phyloP scores from a whole-genome alignment of 202 grass and related monocot genomes.

The Setaria viridis region DNA sequence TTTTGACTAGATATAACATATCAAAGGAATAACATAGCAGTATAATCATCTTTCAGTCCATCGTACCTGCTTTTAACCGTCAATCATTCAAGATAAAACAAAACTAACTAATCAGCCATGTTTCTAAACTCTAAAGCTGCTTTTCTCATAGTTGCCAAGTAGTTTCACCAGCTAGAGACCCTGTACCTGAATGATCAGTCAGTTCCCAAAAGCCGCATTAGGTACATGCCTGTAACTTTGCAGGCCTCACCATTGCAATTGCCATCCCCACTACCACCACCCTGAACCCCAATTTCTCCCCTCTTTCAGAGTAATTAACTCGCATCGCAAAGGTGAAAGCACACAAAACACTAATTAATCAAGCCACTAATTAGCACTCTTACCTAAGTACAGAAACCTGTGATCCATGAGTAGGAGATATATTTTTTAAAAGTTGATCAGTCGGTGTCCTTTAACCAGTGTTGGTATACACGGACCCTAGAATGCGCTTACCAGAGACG shows the following conservation, averaged over 20 bases:
- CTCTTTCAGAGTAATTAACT: constrained; percentile 11
- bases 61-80: constrained; percentile 17
- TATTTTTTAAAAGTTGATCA: constrained; percentile 33
- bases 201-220: constrained; percentile 55
- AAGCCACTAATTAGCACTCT: background rate
- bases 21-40: background rate
- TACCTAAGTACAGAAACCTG: constrained; percentile 17
- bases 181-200: constrained; percentile 28
- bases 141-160: constrained; percentile 40
- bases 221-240: constrained; percentile 47
- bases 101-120: background rate
- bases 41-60: background rate
- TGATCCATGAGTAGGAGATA: constrained; percentile 35
- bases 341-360: constrained; percentile 25
- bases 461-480: background rate
- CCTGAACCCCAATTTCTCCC: constrained; percentile 8
- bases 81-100: constrained; percentile 26
- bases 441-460: constrained; percentile 12
- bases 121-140: constrained; percentile 24
- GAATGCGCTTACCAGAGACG: constrained; percentile 19
- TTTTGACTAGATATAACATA: background rate
- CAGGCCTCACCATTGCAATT: constrained; percentile 37
- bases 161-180: constrained; percentile 21
- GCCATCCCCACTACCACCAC: constrained; percentile 40
- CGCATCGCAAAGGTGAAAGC: constrained; percentile 38